Evolutionary conservation across 2,329 filamentous ascomycete genomes (phyloP).

Genomic region (Aschersonia sp.): DNA sequence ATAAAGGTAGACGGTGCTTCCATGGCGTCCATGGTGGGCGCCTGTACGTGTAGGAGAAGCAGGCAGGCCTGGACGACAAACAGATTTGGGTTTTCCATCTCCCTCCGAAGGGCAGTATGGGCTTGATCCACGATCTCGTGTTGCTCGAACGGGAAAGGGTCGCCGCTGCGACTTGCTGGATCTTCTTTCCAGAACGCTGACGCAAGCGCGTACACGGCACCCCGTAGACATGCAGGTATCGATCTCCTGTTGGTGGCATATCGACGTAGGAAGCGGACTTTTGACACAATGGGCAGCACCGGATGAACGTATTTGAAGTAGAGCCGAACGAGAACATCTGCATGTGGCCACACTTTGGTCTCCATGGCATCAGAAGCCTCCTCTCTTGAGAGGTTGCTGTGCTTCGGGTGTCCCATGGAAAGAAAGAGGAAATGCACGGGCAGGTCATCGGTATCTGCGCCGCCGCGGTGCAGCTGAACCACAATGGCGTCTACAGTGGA

Average conservation of each 20-base stretch:
- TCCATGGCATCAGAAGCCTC: conserved; percentile 27
- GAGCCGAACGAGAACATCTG: conserved; percentile 24
- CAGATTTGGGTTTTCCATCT: conserved; percentile 31
- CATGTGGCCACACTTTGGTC: conserved; percentile 23
- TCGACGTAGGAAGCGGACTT: conserved; percentile 24
- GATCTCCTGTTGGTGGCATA: conserved; percentile 21
- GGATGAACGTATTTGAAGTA: conserved; percentile 32
- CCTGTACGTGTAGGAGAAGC: conserved; percentile 28
- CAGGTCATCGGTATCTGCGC: conserved; percentile 17
- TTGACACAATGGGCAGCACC: conserved; percentile 27
- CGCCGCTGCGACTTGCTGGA: conserved; percentile 1
- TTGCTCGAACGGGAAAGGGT: conserved; percentile 19
- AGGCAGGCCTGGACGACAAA: conserved; percentile 31
- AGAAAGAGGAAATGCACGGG: conserved; percentile 31
- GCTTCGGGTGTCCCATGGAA: conserved; percentile 27
- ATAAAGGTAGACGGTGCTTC: conserved; percentile 31
- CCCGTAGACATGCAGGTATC: conserved; percentile 28
- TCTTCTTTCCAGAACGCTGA: conserved; percentile 8
- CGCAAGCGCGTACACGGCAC: conserved; percentile 28
- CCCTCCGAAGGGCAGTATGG: conserved; percentile 25
- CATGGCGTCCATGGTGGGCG: conserved; percentile 28
- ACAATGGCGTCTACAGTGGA: conserved; percentile 29
- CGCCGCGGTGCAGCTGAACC: conserved; percentile 24
- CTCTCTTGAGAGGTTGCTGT: conserved; percentile 22
- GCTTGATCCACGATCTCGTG: conserved; percentile 25